These are phyloP conservation scores for Drechslerella stenobrocha DNA, from an alignment of 2,329 filamentous ascomycete genomes.

Conservation along the genomic window DNA sequence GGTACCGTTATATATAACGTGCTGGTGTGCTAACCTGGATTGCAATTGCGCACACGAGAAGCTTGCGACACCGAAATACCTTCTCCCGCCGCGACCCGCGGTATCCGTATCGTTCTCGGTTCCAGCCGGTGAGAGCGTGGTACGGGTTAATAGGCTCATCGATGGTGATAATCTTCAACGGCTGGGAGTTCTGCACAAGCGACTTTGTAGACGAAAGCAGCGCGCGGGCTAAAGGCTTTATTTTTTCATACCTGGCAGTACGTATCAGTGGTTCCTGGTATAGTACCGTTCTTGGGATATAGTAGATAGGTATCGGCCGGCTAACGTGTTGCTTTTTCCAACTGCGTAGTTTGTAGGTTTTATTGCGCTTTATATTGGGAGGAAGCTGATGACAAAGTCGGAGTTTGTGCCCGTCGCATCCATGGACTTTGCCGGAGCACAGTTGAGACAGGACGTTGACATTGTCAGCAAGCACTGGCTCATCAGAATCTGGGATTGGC, in stretches of 20 bases:
- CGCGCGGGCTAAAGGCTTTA: conserved; percentile 33
- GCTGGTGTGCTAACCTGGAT: not conserved
- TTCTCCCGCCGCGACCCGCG: conserved; percentile 47
- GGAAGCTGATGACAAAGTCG: conserved; percentile 38
- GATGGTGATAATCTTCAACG: conserved; percentile 46
- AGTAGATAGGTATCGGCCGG: too few relatives aligned
- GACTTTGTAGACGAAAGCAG: conserved; percentile 40
- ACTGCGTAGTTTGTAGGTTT: conserved; percentile 34
- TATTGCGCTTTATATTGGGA: conserved; percentile 36
- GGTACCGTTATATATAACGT: not conserved
- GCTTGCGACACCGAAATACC: conserved; percentile 33
- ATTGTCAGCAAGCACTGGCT: conserved; percentile 39
- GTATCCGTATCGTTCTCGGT: conserved; percentile 54
- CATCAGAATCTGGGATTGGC: conserved; percentile 40
- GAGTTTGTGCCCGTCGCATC: conserved; percentile 44
- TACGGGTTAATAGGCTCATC: conserved; percentile 51
- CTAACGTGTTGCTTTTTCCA: not conserved
- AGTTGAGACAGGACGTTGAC: conserved; percentile 31
- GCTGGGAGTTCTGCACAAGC: conserved; percentile 39
- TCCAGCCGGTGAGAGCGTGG: conserved; percentile 53
- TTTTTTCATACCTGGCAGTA: conserved; percentile 40
- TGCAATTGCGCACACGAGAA: not conserved
- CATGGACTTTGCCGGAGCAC: conserved; percentile 43
- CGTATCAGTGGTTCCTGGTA: not conserved
- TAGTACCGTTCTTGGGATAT: not conserved